Evolutionary conservation across 805 yeast genomes (phyloP), one percentile per base, ranked within the genome.

Genomic region (Zygoascus flipseniorum): DNA sequence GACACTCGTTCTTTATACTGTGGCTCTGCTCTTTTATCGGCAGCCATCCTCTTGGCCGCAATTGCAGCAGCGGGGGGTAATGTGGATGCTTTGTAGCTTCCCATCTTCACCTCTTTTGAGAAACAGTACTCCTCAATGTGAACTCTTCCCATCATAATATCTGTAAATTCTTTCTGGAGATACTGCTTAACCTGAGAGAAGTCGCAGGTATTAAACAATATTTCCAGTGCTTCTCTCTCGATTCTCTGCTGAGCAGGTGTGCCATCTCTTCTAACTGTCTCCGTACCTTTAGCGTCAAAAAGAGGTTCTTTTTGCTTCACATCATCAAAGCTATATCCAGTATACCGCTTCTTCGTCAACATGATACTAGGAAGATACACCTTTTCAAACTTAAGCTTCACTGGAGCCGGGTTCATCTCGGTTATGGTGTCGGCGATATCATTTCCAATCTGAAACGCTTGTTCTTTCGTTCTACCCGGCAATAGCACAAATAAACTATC

Each of bases 281-380:
- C 99, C 11, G 89, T 89, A 1, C 99, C 99, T 60, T 93, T 93
- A 0, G 99, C 97, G 71, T 93, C 98, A 66, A 93, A 89, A 35
- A 69, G 75, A 0, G 97, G 88, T 6, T 56, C 69, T 2, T 51
- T 58, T 59, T 85, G 89, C 14, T 68, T 69, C 31, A 74, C 77
- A 16, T 65, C 61, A 58, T 86, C 96, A 67, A 77, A 92, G 43
- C 85, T 76, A 64, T 83, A 82, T 0, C 99, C 99, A 18, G 89
- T 96, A 63, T 93, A 93, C 45, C 99, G 67, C 65, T 93, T 93
- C 66, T 93, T 93, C 39, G 90, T 85, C 35, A 89, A 70, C 42
- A 93, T 67, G 8, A 93, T 77, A 57, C 89, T 81, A 0, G 97
- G 97, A 60, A 83, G 85, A 62, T 93, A 93, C 0, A 93, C 95